These are phyloP conservation scores for Fusarium sp. DNA, from an alignment of 2,329 filamentous ascomycete genomes.

Conservation along the genomic window DNA sequence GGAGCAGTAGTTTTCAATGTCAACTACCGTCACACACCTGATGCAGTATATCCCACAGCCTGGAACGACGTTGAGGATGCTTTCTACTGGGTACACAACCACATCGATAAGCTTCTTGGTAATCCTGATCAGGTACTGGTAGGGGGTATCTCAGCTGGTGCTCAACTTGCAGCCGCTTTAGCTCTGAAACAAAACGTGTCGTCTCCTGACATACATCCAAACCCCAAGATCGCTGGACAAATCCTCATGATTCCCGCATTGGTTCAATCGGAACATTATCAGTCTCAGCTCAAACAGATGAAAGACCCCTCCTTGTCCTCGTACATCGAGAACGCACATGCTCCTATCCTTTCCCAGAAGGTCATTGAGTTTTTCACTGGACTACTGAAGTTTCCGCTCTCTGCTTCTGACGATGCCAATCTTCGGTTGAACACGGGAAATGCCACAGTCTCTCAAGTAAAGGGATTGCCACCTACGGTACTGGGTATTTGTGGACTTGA, in stretches of 20 bases:
- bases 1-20: slow-evolving; percentile 62
- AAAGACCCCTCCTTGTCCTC: slow-evolving; percentile 54
- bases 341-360: slow-evolving; percentile 59
- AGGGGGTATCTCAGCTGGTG: slow-evolving; percentile 62
- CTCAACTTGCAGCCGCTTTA: slow-evolving; percentile 54
- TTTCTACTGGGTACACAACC: slow-evolving; percentile 62
- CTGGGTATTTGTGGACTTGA: slow-evolving; percentile 60
- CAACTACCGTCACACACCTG: slow-evolving; percentile 70
- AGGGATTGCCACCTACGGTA: slow-evolving; percentile 56
- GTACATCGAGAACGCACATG: slow-evolving; percentile 57
- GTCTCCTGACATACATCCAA: slow-evolving; percentile 21
- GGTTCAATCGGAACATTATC: slow-evolving; percentile 30
- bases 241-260: slow-evolving; percentile 62
- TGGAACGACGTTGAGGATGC: slow-evolving; percentile 66
- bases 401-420: slow-evolving; percentile 46
- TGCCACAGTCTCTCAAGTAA: slow-evolving; percentile 48
- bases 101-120: slow-evolving; percentile 24
- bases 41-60: slow-evolving; percentile 61
- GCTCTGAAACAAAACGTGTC: slow-evolving; percentile 51
- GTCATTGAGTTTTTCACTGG: slow-evolving; percentile 38
- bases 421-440: slow-evolving; percentile 52
- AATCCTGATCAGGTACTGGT: slow-evolving; percentile 51
- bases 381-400: slow-evolving; percentile 41
- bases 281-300: slow-evolving; percentile 49
- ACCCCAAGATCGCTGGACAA: slow-evolving; percentile 58